phyloP scores from a whole-genome alignment of 345 rosid genomes.

The Lenwebbia sp. region DNA sequence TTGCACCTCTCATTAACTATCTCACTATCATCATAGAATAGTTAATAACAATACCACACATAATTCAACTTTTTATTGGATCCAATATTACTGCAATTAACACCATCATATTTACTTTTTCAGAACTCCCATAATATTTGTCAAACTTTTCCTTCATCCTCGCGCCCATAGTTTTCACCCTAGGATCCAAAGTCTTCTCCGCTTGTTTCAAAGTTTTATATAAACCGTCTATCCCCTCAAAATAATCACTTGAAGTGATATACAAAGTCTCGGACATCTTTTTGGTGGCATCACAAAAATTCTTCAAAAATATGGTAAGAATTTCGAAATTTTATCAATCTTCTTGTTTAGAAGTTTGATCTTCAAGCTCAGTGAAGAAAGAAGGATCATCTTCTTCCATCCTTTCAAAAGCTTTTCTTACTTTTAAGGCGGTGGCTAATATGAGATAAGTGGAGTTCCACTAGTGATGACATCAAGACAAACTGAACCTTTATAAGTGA shows the following conservation, averaged over 20 bases:
- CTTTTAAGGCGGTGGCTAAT: neutral
- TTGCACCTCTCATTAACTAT: neutral
- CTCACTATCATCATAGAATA: neutral
- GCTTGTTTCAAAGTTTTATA: neutral
- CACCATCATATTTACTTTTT: neutral
- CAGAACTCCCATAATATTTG: neutral
- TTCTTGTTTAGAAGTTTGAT: fast-evolving
- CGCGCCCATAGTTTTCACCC: neutral
- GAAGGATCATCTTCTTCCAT: no score
- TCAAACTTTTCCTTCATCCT: neutral
- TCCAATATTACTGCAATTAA: neutral
- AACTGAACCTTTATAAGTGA: fast-evolving
- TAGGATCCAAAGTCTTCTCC: neutral
- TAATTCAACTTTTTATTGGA: neutral
- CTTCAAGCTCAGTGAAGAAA: no score
- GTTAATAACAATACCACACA: neutral
- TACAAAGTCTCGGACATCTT: neutral
- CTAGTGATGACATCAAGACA: neutral
- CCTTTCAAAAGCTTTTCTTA: neutral
- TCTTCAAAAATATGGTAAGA: neutral
- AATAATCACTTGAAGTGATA: neutral
- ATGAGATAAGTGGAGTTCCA: neutral
- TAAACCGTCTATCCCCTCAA: fast-evolving
- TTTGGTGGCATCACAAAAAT: neutral
- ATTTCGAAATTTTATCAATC: neutral